Base-by-base conservation (phyloP, 768 basidiomycete species). In the Rubroboletus pulcherrimus region DNA sequence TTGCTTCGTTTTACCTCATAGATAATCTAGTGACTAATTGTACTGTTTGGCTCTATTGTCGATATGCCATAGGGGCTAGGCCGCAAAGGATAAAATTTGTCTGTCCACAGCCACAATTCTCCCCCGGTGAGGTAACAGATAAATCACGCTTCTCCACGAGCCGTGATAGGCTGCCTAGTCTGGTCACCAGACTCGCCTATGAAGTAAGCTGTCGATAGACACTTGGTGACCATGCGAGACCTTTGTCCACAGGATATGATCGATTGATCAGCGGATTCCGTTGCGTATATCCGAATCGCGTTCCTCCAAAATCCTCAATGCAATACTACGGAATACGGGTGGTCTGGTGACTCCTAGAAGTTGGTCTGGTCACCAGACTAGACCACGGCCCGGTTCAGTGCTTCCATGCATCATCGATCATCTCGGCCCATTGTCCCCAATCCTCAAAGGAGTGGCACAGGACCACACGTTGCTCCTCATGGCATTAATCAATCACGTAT, bases 271-370 rank as follows among this genome's bases (percentile, higher is more conserved):
- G 26, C 4, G 10, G 7, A 45, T 30, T 19, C 44, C 10, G 44
- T n/a, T 30, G 29, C 43, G 6, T 45, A 29, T 29, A 29, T 45
- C n/a, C 44, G n/a, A 12, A 8, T 29, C 15, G 14, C 8, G 33
- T 15, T 47, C 6, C n/a, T 5, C 12, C 46, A 15, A 33, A 34
- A 10, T 21, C 19, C 12, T 19, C 45, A 12, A 7, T 48, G 21
- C 4, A 21, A 8, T 17, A 19, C 19, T 46, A 5, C n/a, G 7
- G 19, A 7, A 87, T 30, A 31, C 19, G 12, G 7, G 21, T 24
- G 5, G 14, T 14, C 19, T 42, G 41, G 41, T 42, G 21, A 21
- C 41, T 21, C 21, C 21, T 21, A 21, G 21, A 21, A 42, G 41
- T n/a, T 24, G 40, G 40, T 41, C 7, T 19, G 19, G 19, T 40